Conservation (phyloP, 805 yeast genomes). For the Barnettozyma vustinii region DNA sequence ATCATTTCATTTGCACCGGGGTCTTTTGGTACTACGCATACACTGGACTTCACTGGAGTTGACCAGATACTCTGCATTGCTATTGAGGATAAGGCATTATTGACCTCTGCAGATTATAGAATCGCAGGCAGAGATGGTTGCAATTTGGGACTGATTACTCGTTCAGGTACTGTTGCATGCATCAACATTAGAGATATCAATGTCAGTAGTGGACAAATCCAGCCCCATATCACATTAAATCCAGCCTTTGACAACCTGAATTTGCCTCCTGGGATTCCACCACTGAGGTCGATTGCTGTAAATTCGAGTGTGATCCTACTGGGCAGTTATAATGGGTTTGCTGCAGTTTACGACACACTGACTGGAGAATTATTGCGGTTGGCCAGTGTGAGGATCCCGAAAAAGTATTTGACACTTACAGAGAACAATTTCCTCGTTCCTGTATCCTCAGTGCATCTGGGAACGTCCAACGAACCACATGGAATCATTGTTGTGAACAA, state of each 20-base stretch:
- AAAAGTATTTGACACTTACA: conserved; percentile 10
- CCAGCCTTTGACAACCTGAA: conserved; percentile 17
- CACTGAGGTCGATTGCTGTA: conserved; percentile 16
- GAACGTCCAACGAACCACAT: conserved; percentile 8
- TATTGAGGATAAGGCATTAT: conserved; percentile 14
- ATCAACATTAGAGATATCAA: conserved; percentile 16
- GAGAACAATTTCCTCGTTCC: conserved; percentile 14
- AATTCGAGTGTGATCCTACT: conserved; percentile 20
- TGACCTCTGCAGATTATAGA: not conserved
- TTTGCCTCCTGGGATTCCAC: conserved; percentile 13
- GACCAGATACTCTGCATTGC: conserved; percentile 13
- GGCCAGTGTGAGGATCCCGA: conserved; percentile 18
- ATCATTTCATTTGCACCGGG: conserved; percentile 11
- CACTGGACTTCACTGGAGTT: not conserved
- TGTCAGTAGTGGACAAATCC: not conserved
- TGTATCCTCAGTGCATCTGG: conserved; percentile 13
- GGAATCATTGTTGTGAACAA: conserved; percentile 18
- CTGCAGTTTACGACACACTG: conserved; percentile 19
- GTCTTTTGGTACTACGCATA: conserved; percentile 11
- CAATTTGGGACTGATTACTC: conserved; percentile 18
- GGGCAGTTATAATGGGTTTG: conserved; percentile 22
- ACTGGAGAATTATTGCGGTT: conserved; percentile 16
- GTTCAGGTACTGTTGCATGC: conserved; percentile 9
- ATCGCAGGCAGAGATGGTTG: conserved; percentile 26
- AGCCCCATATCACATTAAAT: not conserved